Base-by-base conservation (phyloP, 73 alveolate species). In the Stentor coeruleus region DNA sequence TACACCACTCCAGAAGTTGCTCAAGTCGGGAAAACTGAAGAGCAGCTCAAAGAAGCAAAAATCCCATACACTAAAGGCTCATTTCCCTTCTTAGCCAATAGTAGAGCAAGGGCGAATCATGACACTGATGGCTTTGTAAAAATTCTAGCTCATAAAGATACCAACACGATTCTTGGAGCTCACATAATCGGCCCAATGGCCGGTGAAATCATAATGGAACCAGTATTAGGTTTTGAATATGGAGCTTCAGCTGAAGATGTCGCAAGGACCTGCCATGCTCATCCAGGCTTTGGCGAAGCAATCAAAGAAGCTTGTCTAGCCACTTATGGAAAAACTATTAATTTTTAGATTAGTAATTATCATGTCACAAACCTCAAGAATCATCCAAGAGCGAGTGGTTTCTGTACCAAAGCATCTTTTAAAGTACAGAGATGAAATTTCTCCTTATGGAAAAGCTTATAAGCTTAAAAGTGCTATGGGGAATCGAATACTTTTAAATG, bases 221-320 rank as follows among this genome's bases (percentile, higher is more conserved):
- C 96, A 39, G 96, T 88, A 20, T 39, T 93, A 3, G 99, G 97
- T 39, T 93, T 96, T 88, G 99, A 96, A 86, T 96, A 96, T 79
- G 98, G 98, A 38, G 99, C 99, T 37, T 96, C 99, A 3, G 85
- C 98, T 14, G 99, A 96, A 85, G 99, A 96, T 81, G 76, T 96
- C 66, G 99, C 98, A 3, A 83, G 99, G 80, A 96, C 98, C 39
- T 92, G 98, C 92, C 98, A 93, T 85, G 99, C 99, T 38, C 99
- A 96, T 82, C 99, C 99, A 28, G 95, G 98, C 35, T 88, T 96
- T 58, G 77, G 94, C 37, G 99, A 96, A 88, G 99, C 96, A 3
- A 81, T 94, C 77, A 94, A 94, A 87, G 99, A 94, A 87, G 99
- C 99, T 15, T 90, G 97, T 83, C 88, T 94, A 94, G 95, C 97